Evolutionary conservation across 164 flowering plant genomes (phyloP), one percentile per base, ranked within the genome.

Genomic region (Chimonanthus praecox): DNA sequence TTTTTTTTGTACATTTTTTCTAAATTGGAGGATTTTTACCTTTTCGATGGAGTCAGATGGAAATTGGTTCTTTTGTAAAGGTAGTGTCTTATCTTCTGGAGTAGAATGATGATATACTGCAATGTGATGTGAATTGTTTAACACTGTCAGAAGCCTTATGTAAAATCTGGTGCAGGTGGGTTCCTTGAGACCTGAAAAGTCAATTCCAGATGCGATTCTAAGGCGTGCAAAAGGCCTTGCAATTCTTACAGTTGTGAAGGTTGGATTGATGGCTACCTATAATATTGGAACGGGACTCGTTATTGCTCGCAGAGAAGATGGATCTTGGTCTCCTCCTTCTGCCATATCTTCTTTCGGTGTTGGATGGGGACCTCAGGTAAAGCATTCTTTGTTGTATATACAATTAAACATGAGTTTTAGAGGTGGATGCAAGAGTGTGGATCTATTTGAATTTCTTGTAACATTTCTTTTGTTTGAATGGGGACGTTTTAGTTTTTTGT

Each of bases 361-460:
- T 67, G 98, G 98, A 66, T 95, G 97, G 97, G 99, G 99, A 67
- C 90, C 91, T 76, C 99, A 95, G 97, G 99, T 93, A 74, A 75
- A 64, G 47, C 47, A 60, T 15, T 70, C 47, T 21, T 9, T 8
- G 33, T 33, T 33, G 33, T 33, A 33, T 33, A 33, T 33, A 33
- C 33, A 33, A 33, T 33, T 33, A 33, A 33, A 33, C 33, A 33
- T 33, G 33, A 33, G 33, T 33, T 33, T 33, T 33, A 33, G 33
- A 33, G 33, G 33, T 1, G 33, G 33, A 33, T 33, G 33, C 33
- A 33, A 33, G 33, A 33, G 33, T 33, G 33, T 33, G 33, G 33
- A 33, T 33, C 33, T 33, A 33, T 33, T 33, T 33, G 33, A 33
- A 33, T 33, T 33, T 33, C 33, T 33, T 33, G 33, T 33, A 33